Percentiles rank a stretch among this genome's conserved stretches.
These are phyloP conservation scores for Aspergillus heteromorphus DNA, from an alignment of 495 filamentous ascomycete genomes.

Conservation along the genomic window DNA sequence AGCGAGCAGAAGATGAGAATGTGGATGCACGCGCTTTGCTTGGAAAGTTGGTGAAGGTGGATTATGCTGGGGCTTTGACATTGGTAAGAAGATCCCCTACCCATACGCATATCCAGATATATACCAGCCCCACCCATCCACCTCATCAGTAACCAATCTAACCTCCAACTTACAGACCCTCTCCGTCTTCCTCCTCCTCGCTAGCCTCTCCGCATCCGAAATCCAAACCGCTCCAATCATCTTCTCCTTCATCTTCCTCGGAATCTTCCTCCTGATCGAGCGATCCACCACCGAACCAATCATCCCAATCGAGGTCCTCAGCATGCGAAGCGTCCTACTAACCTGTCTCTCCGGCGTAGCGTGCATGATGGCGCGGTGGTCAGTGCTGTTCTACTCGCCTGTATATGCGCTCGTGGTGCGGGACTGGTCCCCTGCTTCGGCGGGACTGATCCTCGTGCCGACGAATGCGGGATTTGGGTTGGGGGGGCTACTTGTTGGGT, in stretches of 20 bases:
- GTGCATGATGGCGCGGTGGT: constrained; percentile 73
- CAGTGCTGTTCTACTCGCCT: constrained; percentile 71
- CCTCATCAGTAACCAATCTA: constrained; percentile 14
- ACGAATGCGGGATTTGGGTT: constrained; percentile 70
- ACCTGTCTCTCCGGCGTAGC: constrained; percentile 63
- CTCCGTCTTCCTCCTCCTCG: constrained; percentile 59
- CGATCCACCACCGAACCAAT: constrained; percentile 57
- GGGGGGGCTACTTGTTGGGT: constrained; percentile 64
- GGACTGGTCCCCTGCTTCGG: constrained; percentile 56
- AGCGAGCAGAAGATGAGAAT: constrained; percentile 23
- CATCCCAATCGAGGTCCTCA: constrained; percentile 60
- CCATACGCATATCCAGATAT: too few relatives aligned
- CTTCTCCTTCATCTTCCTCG: constrained; percentile 47
- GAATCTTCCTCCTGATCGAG: constrained; percentile 58
- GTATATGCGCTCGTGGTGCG: constrained; percentile 68
- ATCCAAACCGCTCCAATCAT: constrained; percentile 54
- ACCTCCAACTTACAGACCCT: constrained; percentile 35
- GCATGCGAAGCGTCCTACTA: constrained; percentile 57
- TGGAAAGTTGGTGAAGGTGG: constrained; percentile 54
- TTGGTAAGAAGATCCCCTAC: too few relatives aligned
- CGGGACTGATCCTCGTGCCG: constrained; percentile 67
- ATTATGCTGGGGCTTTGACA: constrained; percentile 61
- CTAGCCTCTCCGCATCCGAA: constrained; percentile 53
- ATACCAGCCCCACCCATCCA: too few relatives aligned
- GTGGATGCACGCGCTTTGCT: constrained; percentile 20